Evolutionary conservation across 495 filamentous ascomycete species (phyloP).

Genomic region (Hypoxylon subgilvum): DNA sequence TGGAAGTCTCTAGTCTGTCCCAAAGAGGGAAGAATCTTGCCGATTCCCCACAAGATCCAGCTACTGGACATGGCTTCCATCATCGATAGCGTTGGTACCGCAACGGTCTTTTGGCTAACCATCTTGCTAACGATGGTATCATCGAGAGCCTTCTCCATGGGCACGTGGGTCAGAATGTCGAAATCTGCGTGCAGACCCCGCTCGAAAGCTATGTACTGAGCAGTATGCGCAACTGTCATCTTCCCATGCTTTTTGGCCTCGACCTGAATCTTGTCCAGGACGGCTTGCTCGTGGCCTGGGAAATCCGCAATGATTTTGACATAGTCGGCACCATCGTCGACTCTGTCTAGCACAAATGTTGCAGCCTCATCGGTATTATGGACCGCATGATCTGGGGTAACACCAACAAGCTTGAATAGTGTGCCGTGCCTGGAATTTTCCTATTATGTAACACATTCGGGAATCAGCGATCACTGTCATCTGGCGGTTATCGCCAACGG

Average conservation of each 20-base stretch:
- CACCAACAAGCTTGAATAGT: conserved; percentile 15
- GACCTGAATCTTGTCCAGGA: conserved; percentile 33
- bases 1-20: conserved; percentile 22
- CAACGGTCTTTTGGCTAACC: conserved; percentile 25
- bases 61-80: conserved; percentile 29
- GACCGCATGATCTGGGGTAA: conserved; percentile 30
- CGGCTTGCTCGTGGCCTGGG: conserved; percentile 40
- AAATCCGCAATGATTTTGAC: conserved; percentile 48
- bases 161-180: conserved; percentile 42
- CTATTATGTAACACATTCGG: neutral
- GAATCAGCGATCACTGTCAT: neutral
- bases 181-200: conserved; percentile 36
- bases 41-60: conserved; percentile 25
- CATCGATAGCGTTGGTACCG: conserved; percentile 43
- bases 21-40: conserved; percentile 6
- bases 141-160: conserved; percentile 35
- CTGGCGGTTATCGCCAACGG: neutral
- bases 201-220: conserved; percentile 29
- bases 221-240: conserved; percentile 37
- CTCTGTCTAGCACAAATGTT: conserved; percentile 42
- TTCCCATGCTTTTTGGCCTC: conserved; percentile 33
- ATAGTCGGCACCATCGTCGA: conserved; percentile 43
- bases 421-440: conserved; percentile 28
- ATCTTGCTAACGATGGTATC: conserved; percentile 22
- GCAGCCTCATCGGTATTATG: conserved; percentile 36